Conservation (phyloP, 257 asterid species). For the Agastache rugosa region DNA sequence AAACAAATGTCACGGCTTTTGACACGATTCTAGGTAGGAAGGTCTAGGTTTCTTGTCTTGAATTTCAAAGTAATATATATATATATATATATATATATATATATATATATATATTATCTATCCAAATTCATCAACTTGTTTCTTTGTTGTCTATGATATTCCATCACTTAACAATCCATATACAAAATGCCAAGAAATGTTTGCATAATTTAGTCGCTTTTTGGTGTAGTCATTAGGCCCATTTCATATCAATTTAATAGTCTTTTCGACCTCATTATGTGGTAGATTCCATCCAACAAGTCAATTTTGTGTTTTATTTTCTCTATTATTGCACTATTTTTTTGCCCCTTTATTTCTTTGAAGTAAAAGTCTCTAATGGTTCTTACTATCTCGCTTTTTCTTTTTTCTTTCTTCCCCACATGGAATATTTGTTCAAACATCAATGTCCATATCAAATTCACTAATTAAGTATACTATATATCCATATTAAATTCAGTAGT, state of each 20-base stretch:
- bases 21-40: conserved; percentile 8
- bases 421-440: too few species aligned
- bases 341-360: background rate
- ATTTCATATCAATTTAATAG: background rate
- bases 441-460: too few species aligned
- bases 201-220: background rate
- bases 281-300: conserved; percentile 18
- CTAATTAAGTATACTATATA: too few species aligned
- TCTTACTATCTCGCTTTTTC: background rate
- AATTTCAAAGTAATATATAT: background rate
- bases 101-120: background rate
- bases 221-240: background rate
- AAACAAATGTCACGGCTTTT: conserved; percentile 20
- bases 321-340: background rate
- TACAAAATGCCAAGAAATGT: conserved; percentile 33
- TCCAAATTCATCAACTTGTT: conserved; percentile 13
- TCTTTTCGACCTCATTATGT: background rate
- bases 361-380: conserved; percentile 7
- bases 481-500: too few species aligned
- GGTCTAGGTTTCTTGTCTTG: conserved; percentile 14
- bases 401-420: background rate
- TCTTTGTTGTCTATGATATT: conserved; percentile 25
- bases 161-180: conserved; percentile 27
- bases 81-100: background rate
- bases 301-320: conserved; percentile 7